phyloP scores from a whole-genome alignment of 192 early-diverging fungal species.

The Linnemannia zychae region DNA sequence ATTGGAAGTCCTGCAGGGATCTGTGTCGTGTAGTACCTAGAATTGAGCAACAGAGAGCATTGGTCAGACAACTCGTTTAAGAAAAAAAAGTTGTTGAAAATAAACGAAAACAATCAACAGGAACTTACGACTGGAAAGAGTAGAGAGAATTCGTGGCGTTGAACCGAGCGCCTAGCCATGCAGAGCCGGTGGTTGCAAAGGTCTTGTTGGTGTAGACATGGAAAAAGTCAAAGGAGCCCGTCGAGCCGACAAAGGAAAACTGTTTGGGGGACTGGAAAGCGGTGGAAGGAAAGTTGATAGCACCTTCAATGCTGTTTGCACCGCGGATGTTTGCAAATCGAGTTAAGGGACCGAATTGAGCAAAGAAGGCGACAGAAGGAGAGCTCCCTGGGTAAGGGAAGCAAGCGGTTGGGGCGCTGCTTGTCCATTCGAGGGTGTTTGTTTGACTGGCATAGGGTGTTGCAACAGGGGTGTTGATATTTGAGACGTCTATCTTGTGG shows the following conservation, averaged over 20 bases:
- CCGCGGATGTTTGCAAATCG: constrained; percentile 27
- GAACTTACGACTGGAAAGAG: constrained; percentile 23
- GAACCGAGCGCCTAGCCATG: constrained; percentile 29
- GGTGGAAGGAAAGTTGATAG: not conserved
- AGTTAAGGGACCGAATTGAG: not conserved
- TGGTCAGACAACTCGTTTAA: not conserved
- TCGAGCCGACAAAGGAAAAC: constrained; percentile 27
- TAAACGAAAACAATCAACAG: not conserved
- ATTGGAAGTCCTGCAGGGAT: constrained; percentile 18
- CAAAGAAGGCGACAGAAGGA: not conserved
- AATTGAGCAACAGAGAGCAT: not conserved
- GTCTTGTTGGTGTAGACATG: constrained; percentile 23
- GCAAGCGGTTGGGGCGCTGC: constrained; percentile 19
- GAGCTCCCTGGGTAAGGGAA: constrained; percentile 27
- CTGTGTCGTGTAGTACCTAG: constrained; percentile 11
- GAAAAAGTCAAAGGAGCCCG: constrained; percentile 24
- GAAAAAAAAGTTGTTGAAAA: not conserved
- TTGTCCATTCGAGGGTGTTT: constrained; percentile 3
- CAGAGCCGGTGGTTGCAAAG: not conserved
- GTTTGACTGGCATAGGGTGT: constrained; percentile 7
- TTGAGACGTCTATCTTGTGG: constrained; percentile 20
- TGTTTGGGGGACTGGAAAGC: constrained; percentile 25
- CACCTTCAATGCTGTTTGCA: constrained; percentile 22
- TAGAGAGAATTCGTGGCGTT: constrained; percentile 16
- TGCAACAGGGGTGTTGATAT: constrained; percentile 36